A percentile compares a stretch with the other conserved stretches of the same genome.
Conservation (phyloP, 805 yeast species). For the Ogataea ramenticola region DNA sequence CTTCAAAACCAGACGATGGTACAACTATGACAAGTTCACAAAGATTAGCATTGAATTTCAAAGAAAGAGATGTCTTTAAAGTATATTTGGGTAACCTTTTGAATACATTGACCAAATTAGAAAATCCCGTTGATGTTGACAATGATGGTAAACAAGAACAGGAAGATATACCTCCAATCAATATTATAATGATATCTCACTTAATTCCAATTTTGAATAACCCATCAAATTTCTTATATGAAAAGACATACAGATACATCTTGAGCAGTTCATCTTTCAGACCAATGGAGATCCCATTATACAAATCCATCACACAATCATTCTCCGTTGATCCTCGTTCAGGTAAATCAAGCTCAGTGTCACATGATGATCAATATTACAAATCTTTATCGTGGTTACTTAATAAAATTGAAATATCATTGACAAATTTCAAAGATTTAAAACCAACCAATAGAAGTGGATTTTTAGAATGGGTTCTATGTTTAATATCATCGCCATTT, state of each 20-base stretch:
- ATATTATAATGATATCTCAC: conserved; percentile 49
- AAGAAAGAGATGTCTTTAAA: conserved; percentile 49
- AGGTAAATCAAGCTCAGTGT: conserved; percentile 19
- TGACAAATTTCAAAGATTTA: conserved; percentile 44
- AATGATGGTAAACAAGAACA: conserved; percentile 5
- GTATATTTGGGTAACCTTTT: conserved; percentile 44
- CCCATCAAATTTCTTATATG: conserved; percentile 73
- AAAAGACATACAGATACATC: conserved; percentile 60
- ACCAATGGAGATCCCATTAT: conserved; percentile 38
- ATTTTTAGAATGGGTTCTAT: conserved; percentile 61
- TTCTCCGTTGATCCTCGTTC: conserved; percentile 19
- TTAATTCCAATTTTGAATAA: conserved; percentile 50
- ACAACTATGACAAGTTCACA: background rate
- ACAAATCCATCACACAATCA: conserved; percentile 28
- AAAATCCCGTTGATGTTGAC: background rate
- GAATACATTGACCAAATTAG: conserved; percentile 21
- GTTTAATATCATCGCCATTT: conserved; percentile 46
- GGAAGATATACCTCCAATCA: conserved; percentile 31
- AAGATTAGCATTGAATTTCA: conserved; percentile 27
- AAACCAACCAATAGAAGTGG: conserved; percentile 43
- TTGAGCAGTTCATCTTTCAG: conserved; percentile 44
- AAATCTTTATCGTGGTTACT: conserved; percentile 65
- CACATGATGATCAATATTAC: conserved; percentile 40
- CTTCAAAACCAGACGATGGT: conserved; percentile 7
- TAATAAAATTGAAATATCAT: conserved; percentile 38